phyloP scores from a whole-genome alignment of 495 filamentous ascomycete species.

The Neurospora sp. region DNA sequence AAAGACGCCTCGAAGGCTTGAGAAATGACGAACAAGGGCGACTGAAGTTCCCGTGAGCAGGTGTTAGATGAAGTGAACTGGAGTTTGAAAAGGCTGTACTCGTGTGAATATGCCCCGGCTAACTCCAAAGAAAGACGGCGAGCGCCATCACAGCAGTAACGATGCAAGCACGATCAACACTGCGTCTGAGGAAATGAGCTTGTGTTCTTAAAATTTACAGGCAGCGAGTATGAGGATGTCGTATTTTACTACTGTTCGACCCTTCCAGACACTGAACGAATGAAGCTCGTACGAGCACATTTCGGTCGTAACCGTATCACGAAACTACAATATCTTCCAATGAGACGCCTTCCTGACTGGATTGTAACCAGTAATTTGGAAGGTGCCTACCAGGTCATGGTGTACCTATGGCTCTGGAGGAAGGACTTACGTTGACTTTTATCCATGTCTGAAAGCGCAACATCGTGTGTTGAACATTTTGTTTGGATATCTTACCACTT shows the following conservation, averaged over 20 bases:
- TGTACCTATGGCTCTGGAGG: not conserved
- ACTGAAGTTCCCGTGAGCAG: not conserved
- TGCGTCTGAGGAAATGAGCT: not conserved
- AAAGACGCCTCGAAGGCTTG: not conserved
- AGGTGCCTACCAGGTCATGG: not conserved
- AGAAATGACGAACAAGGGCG: not conserved
- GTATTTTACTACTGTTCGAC: not conserved
- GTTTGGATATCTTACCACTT: not conserved
- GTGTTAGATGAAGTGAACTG: not conserved
- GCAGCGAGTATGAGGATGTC: not conserved
- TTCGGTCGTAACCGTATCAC: not conserved
- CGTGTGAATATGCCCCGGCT: not conserved
- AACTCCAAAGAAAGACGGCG: not conserved
- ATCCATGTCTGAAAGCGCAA: not conserved
- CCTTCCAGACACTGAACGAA: not conserved
- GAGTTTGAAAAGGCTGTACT: not conserved
- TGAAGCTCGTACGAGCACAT: not conserved
- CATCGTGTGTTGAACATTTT: not conserved
- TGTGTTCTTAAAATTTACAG: not conserved
- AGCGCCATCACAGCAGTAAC: not conserved
- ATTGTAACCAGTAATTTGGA: not conserved
- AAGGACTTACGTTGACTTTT: not conserved
- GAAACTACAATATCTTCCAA: not conserved
- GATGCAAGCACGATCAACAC: not conserved
- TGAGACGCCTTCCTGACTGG: not conserved